Base-by-base conservation (phyloP, 352 stramenopile genomes). In the Phytopythium chamaehyphon region DNA sequence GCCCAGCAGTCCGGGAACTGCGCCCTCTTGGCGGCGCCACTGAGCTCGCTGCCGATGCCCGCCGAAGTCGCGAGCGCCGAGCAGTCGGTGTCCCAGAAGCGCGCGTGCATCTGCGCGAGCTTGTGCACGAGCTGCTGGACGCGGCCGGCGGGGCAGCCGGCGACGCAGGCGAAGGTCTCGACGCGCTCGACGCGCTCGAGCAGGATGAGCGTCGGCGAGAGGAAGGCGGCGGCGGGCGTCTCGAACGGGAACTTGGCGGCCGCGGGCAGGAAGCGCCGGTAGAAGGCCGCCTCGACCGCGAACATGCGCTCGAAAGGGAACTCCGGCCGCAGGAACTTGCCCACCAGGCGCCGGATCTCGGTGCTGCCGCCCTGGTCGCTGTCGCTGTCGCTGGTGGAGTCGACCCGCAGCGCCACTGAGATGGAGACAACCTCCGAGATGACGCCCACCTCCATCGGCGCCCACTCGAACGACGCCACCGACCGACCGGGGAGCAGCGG, bases 231-330 rank as follows among this genome's bases (percentile, higher is more conserved):
- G 6, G 44, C 55, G 2, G 83, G 75, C 6, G 88, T 70, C 3
- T 45, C 61, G 40, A 93, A 93, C 37, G 83, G 83, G 40, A 88
- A 73, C 66, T 40, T 62, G 59, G 15, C 57, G 64, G 60, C 58
- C 40, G 5, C 40, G 8, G 40, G 51, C 10, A 52, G 54, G 57
- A 87, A 83, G 9, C 65, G 26, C 22, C 62, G 59, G 65, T 93
- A 93, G 56, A 93, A 90, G 19, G 62, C 83, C 28, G 76, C 87
- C 49, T 93, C 83, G 40, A 93, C 77, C 8, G 56, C 53, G 43
- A 93, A 93, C 83, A 93, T 93, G 18, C 62, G 72, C 59, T 90
- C 76, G 38, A 93, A 85, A 12, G 83, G 79, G 55, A 93, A 86
- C 53, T 93, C 83, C 4, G 76, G 76, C 0, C 83, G 77, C 52